Evolutionary conservation across 768 basidiomycete species (phyloP), one percentile per base, ranked within the genome.

Genomic region (Amanita exitialis): DNA sequence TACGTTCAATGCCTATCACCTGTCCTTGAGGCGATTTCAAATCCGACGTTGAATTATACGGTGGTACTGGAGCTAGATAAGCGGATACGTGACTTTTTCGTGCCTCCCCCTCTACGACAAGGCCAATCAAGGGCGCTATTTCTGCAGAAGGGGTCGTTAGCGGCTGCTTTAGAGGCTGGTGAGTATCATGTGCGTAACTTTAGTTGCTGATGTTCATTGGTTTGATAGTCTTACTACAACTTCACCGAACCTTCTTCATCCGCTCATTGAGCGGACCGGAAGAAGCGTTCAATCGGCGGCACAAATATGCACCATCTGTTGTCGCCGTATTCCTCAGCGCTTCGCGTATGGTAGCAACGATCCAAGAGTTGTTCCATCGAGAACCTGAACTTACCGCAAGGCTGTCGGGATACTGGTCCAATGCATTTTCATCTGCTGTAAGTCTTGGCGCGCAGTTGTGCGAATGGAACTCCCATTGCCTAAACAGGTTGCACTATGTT

Each of bases 211-310:
- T 42, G 4, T 27, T 39, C 20, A 18, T 16, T 28, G 30, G 25
- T 35, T 30, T 6, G 42, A 50, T 56, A 84, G 83, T 82, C 36
- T 68, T 86, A 20, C 69, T 85, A 12, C 82, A 83, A 58, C 64
- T 85, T 28, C 83, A 86, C 61, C 69, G 82, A 45, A 75, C 75
- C n/a, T 83, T 73, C 65, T 84, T 85, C 61, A 80, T 79, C 18
- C 74, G 76, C 46, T 81, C 82, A 18, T 66, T 85, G 34, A 79
- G 75, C 52, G 69, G 71, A 5, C 76, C 73, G 32, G 79, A 82
- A 59, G 71, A 74, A 53, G 72, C 76, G 1, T 80, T 84, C 62
- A 79, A 82, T 51, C 70, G 78, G 53, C 69, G 68, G 48, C 80
- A 84, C 66, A 75, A 72, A 61, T 83, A 80, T 56, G 82, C 83